Conservation (phyloP, 768 basidiomycete genomes). For the Serendipita sp. region DNA sequence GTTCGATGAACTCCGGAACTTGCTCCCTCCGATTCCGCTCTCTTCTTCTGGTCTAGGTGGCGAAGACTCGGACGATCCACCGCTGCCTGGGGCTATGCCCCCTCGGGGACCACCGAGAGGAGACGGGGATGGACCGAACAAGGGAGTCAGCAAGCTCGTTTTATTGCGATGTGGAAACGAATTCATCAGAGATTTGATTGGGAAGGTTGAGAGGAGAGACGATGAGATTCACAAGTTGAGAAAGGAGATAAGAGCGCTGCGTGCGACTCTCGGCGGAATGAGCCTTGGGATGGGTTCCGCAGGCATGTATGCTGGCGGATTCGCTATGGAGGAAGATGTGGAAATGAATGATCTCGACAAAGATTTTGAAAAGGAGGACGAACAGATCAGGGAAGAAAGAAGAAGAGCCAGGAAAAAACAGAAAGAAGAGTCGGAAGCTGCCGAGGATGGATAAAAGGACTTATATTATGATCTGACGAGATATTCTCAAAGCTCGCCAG, state of each 20-base stretch:
- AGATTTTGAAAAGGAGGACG: slow-evolving; percentile 35
- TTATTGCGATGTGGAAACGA: slow-evolving; percentile 83
- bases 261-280: slow-evolving; percentile 13
- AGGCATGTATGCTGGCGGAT: slow-evolving; percentile 13
- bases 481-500: not conserved
- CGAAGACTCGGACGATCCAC: slow-evolving; percentile 57
- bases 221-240: slow-evolving; percentile 55
- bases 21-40: slow-evolving; percentile 61
- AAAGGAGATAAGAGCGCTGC: slow-evolving; percentile 46
- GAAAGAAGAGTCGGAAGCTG: not conserved
- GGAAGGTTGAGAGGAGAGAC: slow-evolving; percentile 62
- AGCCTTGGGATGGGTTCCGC: not conserved
- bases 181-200: slow-evolving; percentile 62
- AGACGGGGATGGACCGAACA: slow-evolving; percentile 81
- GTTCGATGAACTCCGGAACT: slow-evolving; percentile 64
- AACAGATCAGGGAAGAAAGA: not conserved
- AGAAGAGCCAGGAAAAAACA: not conserved
- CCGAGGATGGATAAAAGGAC: not conserved
- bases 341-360: slow-evolving; percentile 34
- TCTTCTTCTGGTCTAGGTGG: slow-evolving; percentile 34
- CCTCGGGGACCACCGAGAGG: slow-evolving; percentile 79
- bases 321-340: slow-evolving; percentile 22
- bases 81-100: slow-evolving; percentile 75
- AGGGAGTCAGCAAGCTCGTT: slow-evolving; percentile 86
- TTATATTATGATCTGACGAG: not conserved